Percentiles rank a stretch among this genome's conserved stretches.
phyloP scores from a whole-genome alignment of 495 filamentous ascomycete genomes.

The Margaritispora aquatica region DNA sequence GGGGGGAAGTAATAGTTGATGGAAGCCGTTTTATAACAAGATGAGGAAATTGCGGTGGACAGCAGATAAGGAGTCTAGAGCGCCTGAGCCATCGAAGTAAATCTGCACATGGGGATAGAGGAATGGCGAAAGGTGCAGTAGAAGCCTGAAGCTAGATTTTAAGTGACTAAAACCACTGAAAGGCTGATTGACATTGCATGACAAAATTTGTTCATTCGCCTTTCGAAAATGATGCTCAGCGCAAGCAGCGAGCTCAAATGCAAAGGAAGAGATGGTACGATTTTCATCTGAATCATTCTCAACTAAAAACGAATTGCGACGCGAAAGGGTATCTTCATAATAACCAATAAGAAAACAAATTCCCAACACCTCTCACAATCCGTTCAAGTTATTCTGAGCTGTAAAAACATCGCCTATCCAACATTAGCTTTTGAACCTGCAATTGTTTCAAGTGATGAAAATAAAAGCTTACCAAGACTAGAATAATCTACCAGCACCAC shows the following conservation, averaged over 20 bases:
- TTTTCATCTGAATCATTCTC: no score
- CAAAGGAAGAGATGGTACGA: no score
- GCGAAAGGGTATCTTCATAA: neutral
- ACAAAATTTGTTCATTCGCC: no score
- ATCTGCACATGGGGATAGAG: neutral
- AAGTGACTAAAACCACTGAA: no score
- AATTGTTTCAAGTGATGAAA: neutral
- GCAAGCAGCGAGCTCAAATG: no score
- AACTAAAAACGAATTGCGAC: no score
- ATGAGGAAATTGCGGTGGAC: neutral
- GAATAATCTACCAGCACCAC: constrained; percentile 90
- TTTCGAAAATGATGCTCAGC: no score
- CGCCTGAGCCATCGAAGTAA: neutral
- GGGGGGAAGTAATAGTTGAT: neutral
- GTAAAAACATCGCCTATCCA: constrained; percentile 23
- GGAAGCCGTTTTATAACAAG: neutral
- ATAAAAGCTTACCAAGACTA: constrained; percentile 53
- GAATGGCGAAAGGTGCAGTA: neutral
- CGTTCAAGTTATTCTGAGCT: constrained; percentile 25
- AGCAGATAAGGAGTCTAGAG: neutral
- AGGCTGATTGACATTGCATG: no score
- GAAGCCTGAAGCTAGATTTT: no score
- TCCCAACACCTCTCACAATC: constrained; percentile 3
- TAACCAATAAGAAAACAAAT: neutral
- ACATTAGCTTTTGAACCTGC: neutral